phyloP scores from a whole-genome alignment of 805 yeast species.

The Metschnikowia baotianmanensis region DNA sequence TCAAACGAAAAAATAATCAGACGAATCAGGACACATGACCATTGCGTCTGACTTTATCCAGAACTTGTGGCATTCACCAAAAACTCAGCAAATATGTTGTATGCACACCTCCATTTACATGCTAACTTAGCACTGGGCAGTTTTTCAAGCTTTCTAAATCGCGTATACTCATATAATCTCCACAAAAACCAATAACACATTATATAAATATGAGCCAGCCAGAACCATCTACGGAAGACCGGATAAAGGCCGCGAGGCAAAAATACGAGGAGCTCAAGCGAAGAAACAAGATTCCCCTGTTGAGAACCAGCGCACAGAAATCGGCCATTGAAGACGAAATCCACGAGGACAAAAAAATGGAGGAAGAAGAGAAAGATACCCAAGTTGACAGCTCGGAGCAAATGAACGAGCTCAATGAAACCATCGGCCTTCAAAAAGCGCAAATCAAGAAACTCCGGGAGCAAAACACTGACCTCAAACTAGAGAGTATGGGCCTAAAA shows the following conservation, averaged over 20 bases:
- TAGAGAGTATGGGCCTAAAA: slow-evolving; percentile 36
- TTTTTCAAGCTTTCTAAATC: too few relatives aligned
- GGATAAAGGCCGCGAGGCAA: slow-evolving; percentile 72
- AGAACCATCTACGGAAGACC: slow-evolving; percentile 47
- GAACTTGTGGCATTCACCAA: too few relatives aligned
- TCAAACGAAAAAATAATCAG: too few relatives aligned
- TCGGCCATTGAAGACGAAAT: background rate
- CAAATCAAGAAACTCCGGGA: slow-evolving; percentile 39
- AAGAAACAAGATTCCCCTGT: slow-evolving; percentile 24
- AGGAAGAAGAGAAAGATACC: background rate
- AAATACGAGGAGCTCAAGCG: slow-evolving; percentile 67
- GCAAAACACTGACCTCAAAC: slow-evolving; percentile 42
- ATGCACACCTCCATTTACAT: too few relatives aligned
- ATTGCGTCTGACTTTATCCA: too few relatives aligned
- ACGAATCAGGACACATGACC: too few relatives aligned
- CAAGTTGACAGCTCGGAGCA: background rate
- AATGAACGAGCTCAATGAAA: slow-evolving; percentile 20
- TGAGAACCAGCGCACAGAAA: background rate
- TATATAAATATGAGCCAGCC: background rate
- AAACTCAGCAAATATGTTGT: too few relatives aligned
- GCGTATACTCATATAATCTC: too few relatives aligned
- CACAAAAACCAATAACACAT: background rate
- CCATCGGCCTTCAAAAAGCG: slow-evolving; percentile 30
- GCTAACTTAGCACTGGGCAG: too few relatives aligned
- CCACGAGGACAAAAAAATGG: background rate